A percentile compares a stretch with the other conserved stretches of the same genome.
Conservation (phyloP, 345 rosid genomes). For the Iberis pinnata region DNA sequence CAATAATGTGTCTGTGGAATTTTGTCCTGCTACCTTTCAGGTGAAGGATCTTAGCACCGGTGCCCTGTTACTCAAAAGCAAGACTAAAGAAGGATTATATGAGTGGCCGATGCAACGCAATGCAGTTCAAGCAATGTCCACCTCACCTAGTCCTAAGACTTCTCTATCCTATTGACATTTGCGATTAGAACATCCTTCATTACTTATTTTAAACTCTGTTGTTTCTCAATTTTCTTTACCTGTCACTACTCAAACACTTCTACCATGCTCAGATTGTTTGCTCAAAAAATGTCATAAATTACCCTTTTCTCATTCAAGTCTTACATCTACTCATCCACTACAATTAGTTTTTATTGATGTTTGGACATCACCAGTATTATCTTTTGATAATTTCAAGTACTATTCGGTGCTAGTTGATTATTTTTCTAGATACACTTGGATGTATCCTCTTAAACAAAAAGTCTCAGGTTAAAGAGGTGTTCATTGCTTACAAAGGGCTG, state of each 20-base stretch:
- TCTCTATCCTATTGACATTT: too few species aligned
- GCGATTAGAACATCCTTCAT: too few species aligned
- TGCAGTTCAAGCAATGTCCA: too few species aligned
- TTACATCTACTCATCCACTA: neutral
- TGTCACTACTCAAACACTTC: neutral
- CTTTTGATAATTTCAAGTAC: neutral
- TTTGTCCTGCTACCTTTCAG: neutral
- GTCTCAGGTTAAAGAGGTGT: neutral
- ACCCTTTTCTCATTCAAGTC: neutral
- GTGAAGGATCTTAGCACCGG: neutral
- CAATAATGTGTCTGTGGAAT: neutral
- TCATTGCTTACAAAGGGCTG: neutral
- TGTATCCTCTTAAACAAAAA: neutral
- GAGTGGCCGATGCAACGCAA: neutral
- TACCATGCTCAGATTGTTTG: neutral
- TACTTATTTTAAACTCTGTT: too few species aligned
- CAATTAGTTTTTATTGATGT: neutral
- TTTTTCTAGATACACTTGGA: neutral
- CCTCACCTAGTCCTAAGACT: too few species aligned
- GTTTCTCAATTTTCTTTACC: neutral
- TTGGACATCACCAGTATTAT: neutral
- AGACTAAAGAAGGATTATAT: neutral
- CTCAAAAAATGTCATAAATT: neutral
- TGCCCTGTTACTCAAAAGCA: neutral
- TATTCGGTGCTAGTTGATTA: neutral